Evolutionary conservation across 1,284 basidiomycete species (phyloP).

Genomic region (Amylostereum chailletii): DNA sequence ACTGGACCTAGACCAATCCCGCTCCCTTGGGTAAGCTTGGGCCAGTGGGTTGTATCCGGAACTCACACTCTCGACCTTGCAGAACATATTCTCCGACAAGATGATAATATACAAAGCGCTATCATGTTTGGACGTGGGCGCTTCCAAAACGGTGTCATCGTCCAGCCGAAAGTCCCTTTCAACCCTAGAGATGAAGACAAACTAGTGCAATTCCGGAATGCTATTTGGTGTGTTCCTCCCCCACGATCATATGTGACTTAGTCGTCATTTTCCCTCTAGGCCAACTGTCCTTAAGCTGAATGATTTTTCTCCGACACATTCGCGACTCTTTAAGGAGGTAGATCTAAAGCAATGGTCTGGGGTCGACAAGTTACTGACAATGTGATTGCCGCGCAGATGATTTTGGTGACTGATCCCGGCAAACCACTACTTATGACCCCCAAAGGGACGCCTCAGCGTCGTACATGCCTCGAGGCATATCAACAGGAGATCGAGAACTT

Average conservation of each 20-base stretch:
- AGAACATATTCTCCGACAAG: constrained; percentile 10
- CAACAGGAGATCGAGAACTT: constrained; percentile 20
- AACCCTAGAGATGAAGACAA: constrained; percentile 5
- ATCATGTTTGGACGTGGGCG: constrained; percentile 13
- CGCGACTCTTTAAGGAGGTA: constrained; percentile 12
- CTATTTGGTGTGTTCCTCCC: constrained; percentile 15
- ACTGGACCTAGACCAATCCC: constrained; percentile 16
- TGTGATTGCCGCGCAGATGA: constrained; percentile 16
- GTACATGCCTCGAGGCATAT: constrained; percentile 19
- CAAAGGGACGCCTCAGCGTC: constrained; percentile 20
- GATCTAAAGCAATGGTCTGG: background rate
- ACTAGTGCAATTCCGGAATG: constrained; percentile 11
- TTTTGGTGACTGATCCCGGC: constrained; percentile 18
- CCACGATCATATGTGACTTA: background rate
- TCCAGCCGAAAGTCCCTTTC: constrained; percentile 10
- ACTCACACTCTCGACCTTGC: background rate
- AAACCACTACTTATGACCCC: constrained; percentile 24
- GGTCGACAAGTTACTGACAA: background rate
- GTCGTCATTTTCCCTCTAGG: constrained; percentile 12
- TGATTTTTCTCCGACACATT: constrained; percentile 23
- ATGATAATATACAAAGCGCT: constrained; percentile 8
- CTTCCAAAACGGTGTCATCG: constrained; percentile 13
- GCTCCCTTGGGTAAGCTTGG: constrained; percentile 10
- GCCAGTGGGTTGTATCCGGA: background rate
- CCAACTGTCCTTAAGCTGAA: constrained; percentile 24